Evolutionary conservation across 208 protist species (phyloP), one percentile per base, ranked within the genome.

Genomic region (Leishmania braziliensis): DNA sequence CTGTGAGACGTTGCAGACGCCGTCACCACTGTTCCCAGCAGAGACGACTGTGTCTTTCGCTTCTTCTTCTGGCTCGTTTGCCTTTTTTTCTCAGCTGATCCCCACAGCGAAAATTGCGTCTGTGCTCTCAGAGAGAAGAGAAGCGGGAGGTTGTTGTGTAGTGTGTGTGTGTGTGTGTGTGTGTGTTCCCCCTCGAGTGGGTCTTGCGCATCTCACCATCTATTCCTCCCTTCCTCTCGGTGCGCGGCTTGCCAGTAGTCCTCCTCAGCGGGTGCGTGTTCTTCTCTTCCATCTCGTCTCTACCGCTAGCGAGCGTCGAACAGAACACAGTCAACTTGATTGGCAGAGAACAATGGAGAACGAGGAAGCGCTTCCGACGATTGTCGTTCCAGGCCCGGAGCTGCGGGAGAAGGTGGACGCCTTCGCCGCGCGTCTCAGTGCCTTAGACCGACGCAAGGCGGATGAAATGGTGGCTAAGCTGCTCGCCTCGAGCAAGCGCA

Each of bases 391-490:
- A 1, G 95, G 95, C 51, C 95, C 95, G 20, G 93, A 96, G 86
- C 80, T 98, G 72, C 87, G 89, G 23, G 84, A 88, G 54, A 95
- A 94, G 83, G 92, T 98, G 50, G 89, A 96, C 62, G 79, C 84
- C 10, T 90, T 95, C 18, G 95, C 95, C 1, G 91, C 90, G 33
- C 88, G 88, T 43, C 90, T 98, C 1, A 95, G 91, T 33, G 86
- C 79, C 54, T 81, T 88, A 12, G 93, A 95, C 43, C 95, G 94
- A 73, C 88, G 87, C 48, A 90, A 95, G 76, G 90, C 92, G 3
- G 93, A 96, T 63, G 89, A 96, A 80, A 94, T 93, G 86, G 86
- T 96, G 75, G 92, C 92, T 1, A 95, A 96, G 82, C 81, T 98
- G 54, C 89, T 96, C 5, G 88, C 90, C 48, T 94, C 91, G 23